These are phyloP conservation scores for Boletus austroedulis DNA, from an alignment of 1,284 basidiomycete genomes.

Conservation along the genomic window DNA sequence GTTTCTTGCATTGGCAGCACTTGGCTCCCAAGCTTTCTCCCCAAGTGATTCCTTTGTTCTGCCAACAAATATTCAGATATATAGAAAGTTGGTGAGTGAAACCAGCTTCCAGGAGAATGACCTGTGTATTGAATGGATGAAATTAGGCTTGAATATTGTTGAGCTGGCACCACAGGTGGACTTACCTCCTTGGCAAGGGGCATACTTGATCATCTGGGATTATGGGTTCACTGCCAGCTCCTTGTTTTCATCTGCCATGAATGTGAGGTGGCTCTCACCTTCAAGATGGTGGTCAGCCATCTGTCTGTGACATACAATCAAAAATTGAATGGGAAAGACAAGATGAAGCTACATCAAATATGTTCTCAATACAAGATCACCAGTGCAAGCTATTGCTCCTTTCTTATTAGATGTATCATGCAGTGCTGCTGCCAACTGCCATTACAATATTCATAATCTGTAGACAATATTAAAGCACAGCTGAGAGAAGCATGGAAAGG, in stretches of 20 bases:
- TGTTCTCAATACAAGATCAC: not conserved
- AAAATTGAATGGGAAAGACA: not conserved
- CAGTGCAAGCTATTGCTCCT: not conserved
- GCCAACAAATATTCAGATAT: too few species aligned
- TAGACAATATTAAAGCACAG: conserved; percentile 5
- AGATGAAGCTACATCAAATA: not conserved
- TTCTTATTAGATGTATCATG: not conserved
- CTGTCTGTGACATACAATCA: not conserved
- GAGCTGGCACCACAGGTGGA: not conserved
- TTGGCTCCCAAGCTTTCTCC: too few species aligned
- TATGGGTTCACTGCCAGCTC: not conserved
- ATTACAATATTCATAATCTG: conserved; percentile 2
- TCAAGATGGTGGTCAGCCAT: not conserved
- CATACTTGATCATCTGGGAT: not conserved
- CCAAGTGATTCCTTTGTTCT: too few species aligned
- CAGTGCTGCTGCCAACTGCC: not conserved
- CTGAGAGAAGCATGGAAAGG: not conserved
- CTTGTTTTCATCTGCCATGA: not conserved
- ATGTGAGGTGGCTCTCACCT: not conserved
- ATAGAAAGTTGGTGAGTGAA: not conserved
- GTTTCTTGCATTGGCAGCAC: too few species aligned
- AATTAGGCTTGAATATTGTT: not conserved
- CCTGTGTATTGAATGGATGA: not conserved
- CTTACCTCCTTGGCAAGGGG: not conserved
- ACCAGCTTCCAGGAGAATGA: not conserved